These are phyloP conservation scores for Caryopteris hybrid DNA, from an alignment of 305 asterid genomes.

Conservation along the genomic window DNA sequence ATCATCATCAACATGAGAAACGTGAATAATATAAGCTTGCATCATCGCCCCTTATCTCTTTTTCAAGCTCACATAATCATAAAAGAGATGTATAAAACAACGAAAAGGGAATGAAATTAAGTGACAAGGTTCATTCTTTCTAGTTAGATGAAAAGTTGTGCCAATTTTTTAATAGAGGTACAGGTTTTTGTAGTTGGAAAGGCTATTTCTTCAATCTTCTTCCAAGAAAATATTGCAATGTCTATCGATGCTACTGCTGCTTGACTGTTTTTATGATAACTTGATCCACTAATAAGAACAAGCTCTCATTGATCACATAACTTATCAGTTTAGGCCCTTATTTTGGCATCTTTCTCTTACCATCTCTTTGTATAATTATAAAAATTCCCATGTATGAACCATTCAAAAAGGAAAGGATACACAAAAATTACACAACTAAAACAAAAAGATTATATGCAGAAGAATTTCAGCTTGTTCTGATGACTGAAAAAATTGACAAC, in stretches of 20 bases:
- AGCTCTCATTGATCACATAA: no score
- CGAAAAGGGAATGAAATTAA: background rate
- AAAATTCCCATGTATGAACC: no score
- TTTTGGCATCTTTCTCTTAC: no score
- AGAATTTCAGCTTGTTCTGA: background rate
- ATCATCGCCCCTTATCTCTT: background rate
- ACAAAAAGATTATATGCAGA: no score
- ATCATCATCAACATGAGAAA: constrained; percentile 26
- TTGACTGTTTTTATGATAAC: no score
- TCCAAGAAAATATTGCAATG: background rate
- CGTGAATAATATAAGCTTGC: constrained; percentile 23
- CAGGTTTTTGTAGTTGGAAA: background rate
- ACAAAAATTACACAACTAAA: no score
- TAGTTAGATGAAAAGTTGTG: background rate
- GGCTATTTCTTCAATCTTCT: background rate
- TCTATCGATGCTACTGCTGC: no score
- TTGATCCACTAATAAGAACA: no score
- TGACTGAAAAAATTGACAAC: background rate
- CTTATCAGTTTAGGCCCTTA: no score
- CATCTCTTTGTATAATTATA: no score
- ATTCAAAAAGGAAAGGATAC: no score
- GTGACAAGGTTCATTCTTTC: background rate
- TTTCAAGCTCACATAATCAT: background rate
- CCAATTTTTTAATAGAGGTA: background rate
- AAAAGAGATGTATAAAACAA: background rate